Base-by-base conservation (phyloP, 345 rosid species). In the Xanthoceras sorbifolium region DNA sequence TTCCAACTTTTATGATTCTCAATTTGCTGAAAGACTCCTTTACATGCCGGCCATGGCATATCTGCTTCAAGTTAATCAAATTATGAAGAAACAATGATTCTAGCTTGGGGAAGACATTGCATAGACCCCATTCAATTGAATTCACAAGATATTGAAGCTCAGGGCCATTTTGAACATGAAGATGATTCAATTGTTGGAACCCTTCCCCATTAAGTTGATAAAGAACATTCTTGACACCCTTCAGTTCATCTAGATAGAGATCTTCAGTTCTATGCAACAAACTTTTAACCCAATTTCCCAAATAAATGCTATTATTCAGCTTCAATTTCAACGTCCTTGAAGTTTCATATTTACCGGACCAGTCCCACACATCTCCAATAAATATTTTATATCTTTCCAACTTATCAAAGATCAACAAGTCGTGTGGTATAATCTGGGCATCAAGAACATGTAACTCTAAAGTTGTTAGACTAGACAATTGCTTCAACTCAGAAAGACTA, bases 401-500 rank as follows among this genome's bases (percentile, higher is more conserved):
- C 1, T 11, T 7, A 6, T 2, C 20, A 12, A 12, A 52, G n/a
- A n/a, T n/a, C 17, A 65, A 5, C 23, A 73, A 23, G 25, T 62
- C 76, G 4, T 5, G 46, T 1, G 85, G 75, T 12, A 84, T 20
- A 1, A 44, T 9, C 2, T 40, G 8, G 1, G 69, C 72, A 67
- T 82, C 71, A 6, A 0, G 17, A 15, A 84, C 25, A 15, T 26
- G 42, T 29, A 80, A 22, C 0, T 60, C 31, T 26, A 69, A 29
- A 54, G 50, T 20, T 36, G 18, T 74, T 0, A 84, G 31, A 6
- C 3, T 14, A 23, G 77, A 6, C 82, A 84, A 22, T 0, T 8
- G 5, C 48, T 69, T 77, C 44, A 84, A 71, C 59, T 81, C 85
- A 4, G 1, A 32, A 4, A 81, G 67, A 42, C 73, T 78, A 9